Conservation (phyloP, 225 moss, liverwort and hornwort species). For the Rhytidiadelphus loreus region DNA sequence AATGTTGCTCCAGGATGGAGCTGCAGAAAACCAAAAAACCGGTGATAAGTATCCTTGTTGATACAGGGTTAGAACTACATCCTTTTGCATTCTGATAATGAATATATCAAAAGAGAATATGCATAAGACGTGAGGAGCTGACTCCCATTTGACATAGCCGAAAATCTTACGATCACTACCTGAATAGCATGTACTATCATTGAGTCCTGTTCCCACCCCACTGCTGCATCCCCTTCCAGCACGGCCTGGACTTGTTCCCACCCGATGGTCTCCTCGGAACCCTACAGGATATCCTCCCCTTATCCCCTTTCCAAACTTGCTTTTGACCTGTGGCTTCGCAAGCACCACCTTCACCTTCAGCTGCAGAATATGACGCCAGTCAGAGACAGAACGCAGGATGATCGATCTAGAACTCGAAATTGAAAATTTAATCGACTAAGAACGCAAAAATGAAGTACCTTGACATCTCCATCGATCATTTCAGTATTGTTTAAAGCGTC, state of each 20-base stretch:
- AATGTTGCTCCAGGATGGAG: constrained; percentile 10
- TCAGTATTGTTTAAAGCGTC: constrained; percentile 30
- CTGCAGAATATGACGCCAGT: constrained; percentile 10
- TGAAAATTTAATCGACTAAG: neutral
- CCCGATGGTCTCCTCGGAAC: constrained; percentile 39
- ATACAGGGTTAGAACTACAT: neutral
- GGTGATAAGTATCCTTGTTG: neutral
- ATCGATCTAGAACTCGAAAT: neutral
- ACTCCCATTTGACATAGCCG: neutral
- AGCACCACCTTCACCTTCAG: constrained; percentile 48
- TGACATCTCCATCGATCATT: constrained; percentile 22
- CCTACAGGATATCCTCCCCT: constrained; percentile 46
- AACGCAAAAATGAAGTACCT: constrained; percentile 16
- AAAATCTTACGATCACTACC: constrained; percentile 3
- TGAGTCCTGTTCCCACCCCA: constrained; percentile 8
- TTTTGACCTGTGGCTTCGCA: constrained; percentile 43
- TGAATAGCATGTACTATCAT: constrained; percentile 23
- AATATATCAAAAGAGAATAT: neutral
- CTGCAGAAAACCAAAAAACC: constrained; percentile 12
- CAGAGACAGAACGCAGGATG: neutral
- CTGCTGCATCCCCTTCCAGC: constrained; percentile 22
- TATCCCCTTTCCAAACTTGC: constrained; percentile 33
- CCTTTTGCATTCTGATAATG: neutral
- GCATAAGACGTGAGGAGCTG: neutral
- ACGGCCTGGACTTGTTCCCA: constrained; percentile 27